Conservation (phyloP, 1,284 basidiomycete genomes). For the Cryptococcus sp. region DNA sequence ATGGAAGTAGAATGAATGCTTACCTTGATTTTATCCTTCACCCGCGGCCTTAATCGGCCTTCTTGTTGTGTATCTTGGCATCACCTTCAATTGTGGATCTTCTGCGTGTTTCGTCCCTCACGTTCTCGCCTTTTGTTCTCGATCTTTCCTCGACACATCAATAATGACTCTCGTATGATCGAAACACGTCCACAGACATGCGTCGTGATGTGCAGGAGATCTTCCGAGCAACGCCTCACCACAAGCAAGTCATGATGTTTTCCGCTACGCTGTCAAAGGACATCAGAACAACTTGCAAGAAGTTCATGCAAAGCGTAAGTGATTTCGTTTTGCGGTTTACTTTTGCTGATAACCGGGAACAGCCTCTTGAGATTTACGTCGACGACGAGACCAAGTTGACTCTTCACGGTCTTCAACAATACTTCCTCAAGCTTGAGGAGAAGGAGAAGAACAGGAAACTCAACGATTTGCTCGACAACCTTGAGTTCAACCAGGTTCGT, state of each 20-base stretch:
- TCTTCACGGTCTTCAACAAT: slow-evolving; percentile 96
- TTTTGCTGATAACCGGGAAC: slow-evolving; percentile 1
- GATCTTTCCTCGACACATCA: background rate
- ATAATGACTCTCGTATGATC: slow-evolving; percentile 1
- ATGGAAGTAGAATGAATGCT: slow-evolving; percentile 15
- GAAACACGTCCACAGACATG: slow-evolving; percentile 73
- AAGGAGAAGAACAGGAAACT: slow-evolving; percentile 95
- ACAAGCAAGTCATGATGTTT: slow-evolving; percentile 99
- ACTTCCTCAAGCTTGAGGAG: slow-evolving; percentile 96
- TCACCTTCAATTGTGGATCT: background rate
- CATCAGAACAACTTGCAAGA: slow-evolving; percentile 96
- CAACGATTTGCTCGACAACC: slow-evolving; percentile 91
- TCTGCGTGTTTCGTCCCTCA: background rate
- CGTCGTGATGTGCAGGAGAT: slow-evolving; percentile 99
- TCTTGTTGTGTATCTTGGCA: background rate
- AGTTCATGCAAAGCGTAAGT: slow-evolving; percentile 98
- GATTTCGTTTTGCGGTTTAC: slow-evolving; percentile 1
- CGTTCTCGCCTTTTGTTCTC: background rate
- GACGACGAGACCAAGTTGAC: slow-evolving; percentile 99
- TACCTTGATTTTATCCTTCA: slow-evolving; percentile 18
- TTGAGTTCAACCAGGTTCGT: slow-evolving; percentile 96
- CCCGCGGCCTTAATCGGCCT: background rate
- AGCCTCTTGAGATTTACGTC: slow-evolving; percentile 99
- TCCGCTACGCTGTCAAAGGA: slow-evolving; percentile 97
- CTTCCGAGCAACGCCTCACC: slow-evolving; percentile 98